Percentiles rank a stretch among this genome's conserved stretches.
These are phyloP conservation scores for Fomitopsis betulina DNA, from an alignment of 1,284 basidiomycete species.

Conservation along the genomic window DNA sequence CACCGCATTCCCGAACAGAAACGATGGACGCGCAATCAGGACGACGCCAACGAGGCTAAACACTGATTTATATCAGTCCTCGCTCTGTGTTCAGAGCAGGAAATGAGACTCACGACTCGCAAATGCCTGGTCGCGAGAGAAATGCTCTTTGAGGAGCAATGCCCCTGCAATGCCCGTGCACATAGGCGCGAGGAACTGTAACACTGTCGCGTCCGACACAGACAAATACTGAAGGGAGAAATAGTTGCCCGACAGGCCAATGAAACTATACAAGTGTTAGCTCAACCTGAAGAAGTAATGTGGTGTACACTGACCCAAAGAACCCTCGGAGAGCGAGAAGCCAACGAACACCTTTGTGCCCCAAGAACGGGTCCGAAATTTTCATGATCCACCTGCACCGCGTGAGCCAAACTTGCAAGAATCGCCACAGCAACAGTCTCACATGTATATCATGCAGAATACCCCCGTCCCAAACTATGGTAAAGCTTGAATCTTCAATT, in stretches of 20 bases:
- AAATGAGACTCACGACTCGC: slow-evolving; percentile 49
- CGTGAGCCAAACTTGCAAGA: not conserved
- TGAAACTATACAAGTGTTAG: slow-evolving; percentile 36
- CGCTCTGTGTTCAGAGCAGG: not conserved
- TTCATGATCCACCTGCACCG: slow-evolving; percentile 39
- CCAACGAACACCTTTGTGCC: slow-evolving; percentile 61
- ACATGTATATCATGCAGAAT: slow-evolving; percentile 41
- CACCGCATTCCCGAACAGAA: slow-evolving; percentile 27
- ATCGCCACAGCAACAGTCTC: not conserved
- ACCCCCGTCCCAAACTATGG: slow-evolving; percentile 38
- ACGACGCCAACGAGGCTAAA: slow-evolving; percentile 47
- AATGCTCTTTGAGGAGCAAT: slow-evolving; percentile 62
- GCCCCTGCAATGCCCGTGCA: slow-evolving; percentile 66
- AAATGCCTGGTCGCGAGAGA: slow-evolving; percentile 52
- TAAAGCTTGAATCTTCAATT: too few relatives aligned
- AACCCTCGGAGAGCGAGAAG: slow-evolving; percentile 59
- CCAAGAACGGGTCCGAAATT: slow-evolving; percentile 61
- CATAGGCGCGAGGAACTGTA: slow-evolving; percentile 73
- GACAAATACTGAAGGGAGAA: slow-evolving; percentile 56
- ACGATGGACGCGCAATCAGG: slow-evolving; percentile 40
- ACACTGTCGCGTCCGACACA: slow-evolving; percentile 71
- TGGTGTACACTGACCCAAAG: slow-evolving; percentile 42
- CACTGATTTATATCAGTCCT: slow-evolving; percentile 15
- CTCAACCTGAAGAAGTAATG: not conserved
- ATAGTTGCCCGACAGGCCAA: slow-evolving; percentile 65